Base-by-base conservation (phyloP, 2,329 filamentous ascomycete genomes). In the Domatiomyces globalis region DNA sequence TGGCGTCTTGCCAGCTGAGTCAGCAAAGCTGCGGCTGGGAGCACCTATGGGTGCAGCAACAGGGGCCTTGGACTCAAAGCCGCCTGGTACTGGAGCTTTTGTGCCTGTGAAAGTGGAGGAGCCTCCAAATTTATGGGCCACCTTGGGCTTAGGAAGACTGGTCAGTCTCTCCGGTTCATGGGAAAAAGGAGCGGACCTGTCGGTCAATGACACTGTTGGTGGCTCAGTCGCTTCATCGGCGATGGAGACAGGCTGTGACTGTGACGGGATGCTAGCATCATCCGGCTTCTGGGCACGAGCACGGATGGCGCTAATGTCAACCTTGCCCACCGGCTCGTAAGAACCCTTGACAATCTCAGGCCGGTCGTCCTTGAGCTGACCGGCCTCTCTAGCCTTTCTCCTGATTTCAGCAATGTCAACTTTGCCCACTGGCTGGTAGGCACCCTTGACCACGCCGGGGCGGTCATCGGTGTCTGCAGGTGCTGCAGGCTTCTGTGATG, bases 361-460 rank as follows among this genome's bases (percentile, higher is more conserved):
- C 51, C 88, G 77, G 59, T 95, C 85, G 63, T 95, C 87, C 45
- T 76, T 65, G 9, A 64, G 9, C 22, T 64, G 57, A 7, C 76
- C 67, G 66, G 74, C 61, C 73, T 82, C 73, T 74, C 82, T 63
- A 70, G 88, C 72, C 77, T 87, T 65, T 75, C 82, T 71, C 56
- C 92, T 81, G 59, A 98, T 84, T 39, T 87, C 89, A 20, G 84
- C 85, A 69, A 98, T 96, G 63, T 98, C 89, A n/a, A 98, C 85
- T 71, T 95, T 96, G 51, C 92, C 92, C 61, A 98, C 73, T 18
- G 92, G 92, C 66, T 95, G 87, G 68, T 98, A 98, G 15, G 78
- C 84, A 45, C 92, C 92, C 63, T 72, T 85, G 49, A 96, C 81
- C 18, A 95, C 78, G 63, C 88, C 84, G 9, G 69, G 65, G 36